Conservation (phyloP, 441 rosid species). For the Sinapis alba region DNA sequence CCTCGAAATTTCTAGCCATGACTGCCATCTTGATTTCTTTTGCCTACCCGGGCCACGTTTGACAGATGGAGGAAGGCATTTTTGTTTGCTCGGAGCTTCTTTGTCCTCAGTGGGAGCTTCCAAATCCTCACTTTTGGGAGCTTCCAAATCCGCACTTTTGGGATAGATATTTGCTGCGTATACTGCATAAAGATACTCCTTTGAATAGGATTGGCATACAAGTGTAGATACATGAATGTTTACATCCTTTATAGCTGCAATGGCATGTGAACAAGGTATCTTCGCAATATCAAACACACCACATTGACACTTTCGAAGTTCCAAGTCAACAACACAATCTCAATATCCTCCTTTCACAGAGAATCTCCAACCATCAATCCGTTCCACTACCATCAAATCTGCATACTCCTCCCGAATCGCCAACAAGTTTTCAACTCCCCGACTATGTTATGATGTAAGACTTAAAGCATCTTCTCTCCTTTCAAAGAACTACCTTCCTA, state of each 20-base stretch:
- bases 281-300: not conserved
- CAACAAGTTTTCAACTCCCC: not conserved
- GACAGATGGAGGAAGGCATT: not conserved
- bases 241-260: too few species aligned
- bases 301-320: not conserved
- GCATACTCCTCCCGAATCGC: not conserved
- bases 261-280: not conserved
- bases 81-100: not conserved
- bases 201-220: too few species aligned
- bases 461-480: not conserved
- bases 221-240: too few species aligned
- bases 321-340: not conserved
- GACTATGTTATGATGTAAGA: not conserved
- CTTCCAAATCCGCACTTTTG: not conserved
- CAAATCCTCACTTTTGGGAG: not conserved
- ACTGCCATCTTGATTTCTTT: not conserved
- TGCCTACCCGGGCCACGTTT: not conserved
- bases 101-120: too few species aligned
- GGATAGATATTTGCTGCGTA: too few species aligned
- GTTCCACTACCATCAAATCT: not conserved
- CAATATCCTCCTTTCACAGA: not conserved
- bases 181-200: too few species aligned
- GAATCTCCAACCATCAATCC: not conserved
- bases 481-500: not conserved
- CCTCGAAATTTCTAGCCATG: not conserved